Evolutionary conservation across 495 filamentous ascomycete species (phyloP).

Genomic region (Zalerion maritima): DNA sequence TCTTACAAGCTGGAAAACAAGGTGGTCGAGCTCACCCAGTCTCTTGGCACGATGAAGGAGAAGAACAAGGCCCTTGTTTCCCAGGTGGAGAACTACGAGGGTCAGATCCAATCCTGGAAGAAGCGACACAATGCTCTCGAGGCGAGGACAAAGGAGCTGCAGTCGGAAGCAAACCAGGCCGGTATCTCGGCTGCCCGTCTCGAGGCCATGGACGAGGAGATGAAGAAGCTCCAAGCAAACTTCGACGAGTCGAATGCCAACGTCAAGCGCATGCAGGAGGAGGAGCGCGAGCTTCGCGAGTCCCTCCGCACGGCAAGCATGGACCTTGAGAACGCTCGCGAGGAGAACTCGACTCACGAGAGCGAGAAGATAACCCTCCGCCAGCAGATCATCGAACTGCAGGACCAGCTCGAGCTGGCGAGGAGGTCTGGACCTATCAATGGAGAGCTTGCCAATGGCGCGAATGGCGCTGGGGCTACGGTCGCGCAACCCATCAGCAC

Average conservation of each 20-base stretch:
- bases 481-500: constrained; percentile 38
- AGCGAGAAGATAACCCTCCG: constrained; percentile 69
- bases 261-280: constrained; percentile 85
- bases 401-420: constrained; percentile 82
- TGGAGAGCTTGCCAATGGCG: constrained; percentile 62
- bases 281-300: constrained; percentile 70
- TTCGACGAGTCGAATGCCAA: constrained; percentile 76
- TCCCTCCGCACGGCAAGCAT: constrained; percentile 57
- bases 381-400: constrained; percentile 76
- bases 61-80: constrained; percentile 80
- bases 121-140: constrained; percentile 84
- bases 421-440: constrained; percentile 48
- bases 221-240: constrained; percentile 74
- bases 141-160: constrained; percentile 78
- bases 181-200: constrained; percentile 86
- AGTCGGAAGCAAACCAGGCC: constrained; percentile 91
- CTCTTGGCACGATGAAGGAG: constrained; percentile 74
- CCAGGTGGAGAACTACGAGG: constrained; percentile 93
- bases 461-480: constrained; percentile 17
- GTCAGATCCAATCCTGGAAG: constrained; percentile 88
- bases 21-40: constrained; percentile 94
- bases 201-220: constrained; percentile 80
- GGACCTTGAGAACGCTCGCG: constrained; percentile 62
- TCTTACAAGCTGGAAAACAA: constrained; percentile 99
- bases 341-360: constrained; percentile 55